Percentiles rank a stretch among this genome's conserved stretches.
Evolutionary conservation across 2,329 filamentous ascomycete genomes (phyloP).

Genomic region (Diatrype stigma): DNA sequence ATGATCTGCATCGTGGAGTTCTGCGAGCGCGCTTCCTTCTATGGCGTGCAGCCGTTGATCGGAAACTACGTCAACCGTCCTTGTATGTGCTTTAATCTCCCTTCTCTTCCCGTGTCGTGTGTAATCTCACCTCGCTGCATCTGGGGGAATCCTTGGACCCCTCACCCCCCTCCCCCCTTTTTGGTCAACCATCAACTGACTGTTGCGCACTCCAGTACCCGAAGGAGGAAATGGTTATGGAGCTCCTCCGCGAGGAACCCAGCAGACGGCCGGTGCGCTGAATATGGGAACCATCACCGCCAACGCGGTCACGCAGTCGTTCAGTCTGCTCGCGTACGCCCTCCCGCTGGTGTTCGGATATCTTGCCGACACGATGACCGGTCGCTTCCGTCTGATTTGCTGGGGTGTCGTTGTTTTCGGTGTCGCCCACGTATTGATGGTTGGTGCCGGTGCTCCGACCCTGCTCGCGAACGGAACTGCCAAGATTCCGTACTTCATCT

Average conservation of each 20-base stretch:
- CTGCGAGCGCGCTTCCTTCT: constrained; percentile 58
- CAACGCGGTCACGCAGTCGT: constrained; percentile 50
- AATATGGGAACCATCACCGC: constrained; percentile 52
- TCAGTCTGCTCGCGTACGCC: constrained; percentile 53
- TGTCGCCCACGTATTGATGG: constrained; percentile 64
- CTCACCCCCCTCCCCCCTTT: not conserved
- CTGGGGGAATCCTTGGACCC: no score
- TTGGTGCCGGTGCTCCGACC: constrained; percentile 50
- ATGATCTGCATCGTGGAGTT: constrained; percentile 57
- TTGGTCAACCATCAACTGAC: not conserved
- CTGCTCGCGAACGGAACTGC: constrained; percentile 42
- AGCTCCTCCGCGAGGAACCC: constrained; percentile 34
- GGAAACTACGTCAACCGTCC: constrained; percentile 60
- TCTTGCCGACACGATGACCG: constrained; percentile 64
- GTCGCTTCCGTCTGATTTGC: constrained; percentile 69
- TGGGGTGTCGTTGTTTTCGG: constrained; percentile 64
- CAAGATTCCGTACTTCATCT: constrained; percentile 49
- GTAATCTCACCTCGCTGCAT: no score
- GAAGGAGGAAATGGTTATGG: constrained; percentile 42
- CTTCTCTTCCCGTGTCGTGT: not conserved
- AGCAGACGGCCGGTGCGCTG: constrained; percentile 53
- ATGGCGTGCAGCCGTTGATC: constrained; percentile 50
- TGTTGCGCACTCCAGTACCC: constrained; percentile 36
- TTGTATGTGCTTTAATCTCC: constrained; percentile 8
- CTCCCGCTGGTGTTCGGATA: constrained; percentile 52